Percentiles rank a stretch among this genome's conserved stretches.
These are phyloP conservation scores for Magnolia changhungtana DNA, from an alignment of 164 flowering plant genomes.

Conservation along the genomic window DNA sequence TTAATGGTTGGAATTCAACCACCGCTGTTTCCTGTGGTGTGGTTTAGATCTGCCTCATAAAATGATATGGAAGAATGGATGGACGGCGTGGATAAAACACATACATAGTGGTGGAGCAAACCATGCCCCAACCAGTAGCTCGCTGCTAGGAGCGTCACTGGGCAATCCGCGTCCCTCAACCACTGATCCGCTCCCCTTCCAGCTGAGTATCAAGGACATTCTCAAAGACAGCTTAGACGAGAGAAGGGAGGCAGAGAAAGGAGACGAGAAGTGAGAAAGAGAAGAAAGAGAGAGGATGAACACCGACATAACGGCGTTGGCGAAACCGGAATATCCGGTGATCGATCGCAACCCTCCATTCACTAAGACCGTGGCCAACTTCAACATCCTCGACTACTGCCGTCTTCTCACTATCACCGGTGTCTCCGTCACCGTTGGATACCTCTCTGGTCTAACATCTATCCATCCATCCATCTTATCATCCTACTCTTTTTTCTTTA, in stretches of 20 bases:
- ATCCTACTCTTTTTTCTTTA: constrained; percentile 10
- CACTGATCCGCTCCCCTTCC: no score
- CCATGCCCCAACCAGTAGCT: no score
- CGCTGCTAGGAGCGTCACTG: no score
- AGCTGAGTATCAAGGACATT: no score
- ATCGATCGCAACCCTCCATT: constrained; percentile 94
- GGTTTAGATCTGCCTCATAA: no score
- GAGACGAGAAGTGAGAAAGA: neutral
- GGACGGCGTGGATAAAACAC: no score
- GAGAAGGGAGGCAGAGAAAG: neutral
- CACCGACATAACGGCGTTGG: constrained; percentile 82
- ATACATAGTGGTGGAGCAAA: no score
- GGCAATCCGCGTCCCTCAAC: no score
- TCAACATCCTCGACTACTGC: constrained; percentile 81
- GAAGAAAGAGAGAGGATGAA: constrained; percentile 49
- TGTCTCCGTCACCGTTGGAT: constrained; percentile 90
- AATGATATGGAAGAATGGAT: no score
- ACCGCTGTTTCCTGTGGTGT: no score
- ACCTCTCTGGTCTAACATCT: constrained; percentile 63
- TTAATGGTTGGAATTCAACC: no score
- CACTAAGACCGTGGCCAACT: constrained; percentile 80
- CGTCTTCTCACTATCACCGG: constrained; percentile 84
- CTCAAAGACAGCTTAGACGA: neutral
- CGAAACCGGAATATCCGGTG: constrained; percentile 85
- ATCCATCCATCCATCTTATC: neutral